Conservation (phyloP, 495 filamentous ascomycete genomes). For the Penicillium argentinense region DNA sequence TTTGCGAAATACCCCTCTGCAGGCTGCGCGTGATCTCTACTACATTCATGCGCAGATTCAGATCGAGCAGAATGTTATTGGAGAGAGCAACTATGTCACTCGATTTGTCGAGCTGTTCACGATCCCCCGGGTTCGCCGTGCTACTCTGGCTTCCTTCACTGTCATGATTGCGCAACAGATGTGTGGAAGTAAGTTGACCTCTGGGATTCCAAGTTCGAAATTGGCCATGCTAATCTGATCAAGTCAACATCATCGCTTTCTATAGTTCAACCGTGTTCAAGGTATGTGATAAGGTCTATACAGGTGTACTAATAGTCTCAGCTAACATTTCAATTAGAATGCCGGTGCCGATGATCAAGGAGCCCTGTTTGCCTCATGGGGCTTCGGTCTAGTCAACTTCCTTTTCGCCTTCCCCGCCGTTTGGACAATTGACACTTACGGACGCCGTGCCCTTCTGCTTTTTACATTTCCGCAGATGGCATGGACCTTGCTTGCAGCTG, state of each 20-base stretch:
- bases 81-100: constrained; percentile 50
- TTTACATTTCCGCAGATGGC: constrained; percentile 89
- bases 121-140: constrained; percentile 65
- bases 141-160: constrained; percentile 60
- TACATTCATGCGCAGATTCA: constrained; percentile 62
- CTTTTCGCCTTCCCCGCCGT: constrained; percentile 80
- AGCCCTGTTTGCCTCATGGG: constrained; percentile 75
- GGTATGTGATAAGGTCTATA: not conserved
- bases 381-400: constrained; percentile 82
- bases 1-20: constrained; percentile 59
- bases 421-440: constrained; percentile 84
- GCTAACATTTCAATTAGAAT: constrained; percentile 22
- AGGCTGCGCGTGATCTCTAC: constrained; percentile 67
- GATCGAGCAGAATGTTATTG: constrained; percentile 49
- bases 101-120: constrained; percentile 66
- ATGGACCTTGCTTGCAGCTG: constrained; percentile 74
- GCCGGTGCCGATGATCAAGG: constrained; percentile 56
- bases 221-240: not conserved
- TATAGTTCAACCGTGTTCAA: constrained; percentile 75
- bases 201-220: no score
- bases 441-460: constrained; percentile 71
- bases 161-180: constrained; percentile 85
- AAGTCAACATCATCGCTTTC: constrained; percentile 70
- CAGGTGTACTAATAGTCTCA: no score
- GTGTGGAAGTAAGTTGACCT: constrained; percentile 64